Base-by-base conservation (phyloP, 73 alveolate genomes). In the Paramecium caudatum region DNA sequence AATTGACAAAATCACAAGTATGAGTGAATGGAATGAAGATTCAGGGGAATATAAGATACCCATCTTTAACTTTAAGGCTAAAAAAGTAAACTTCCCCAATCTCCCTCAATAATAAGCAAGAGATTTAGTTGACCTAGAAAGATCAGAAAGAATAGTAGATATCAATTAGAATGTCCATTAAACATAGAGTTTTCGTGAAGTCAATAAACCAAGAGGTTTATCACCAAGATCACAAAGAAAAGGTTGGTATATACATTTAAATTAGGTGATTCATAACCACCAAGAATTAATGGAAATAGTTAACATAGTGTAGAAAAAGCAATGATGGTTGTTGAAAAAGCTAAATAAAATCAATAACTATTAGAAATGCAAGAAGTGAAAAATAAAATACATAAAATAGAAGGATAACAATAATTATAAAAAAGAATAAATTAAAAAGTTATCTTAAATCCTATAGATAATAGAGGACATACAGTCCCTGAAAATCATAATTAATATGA, bases 1-100 rank as follows among this genome's bases (percentile, higher is more conserved):
- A 13, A 41, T 90, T 8, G 84, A 68, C 5, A 90, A 25, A 36
- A 74, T 91, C 5, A 91, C 70, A 34, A 34, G 39, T 41, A 17
- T 19, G 37, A 55, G 94, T 37, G 92, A 43, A 30, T 90, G 90
- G 90, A 46, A 91, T 90, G 94, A 90, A 6, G 91, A 82, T 16
- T 30, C 69, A n/a, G 69, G 69, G 17, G 90, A 47, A 23, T 91
- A 92, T 19, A 90, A 90, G 70, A 39, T 90, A 30, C 95, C 95
- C 21, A 80, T 92, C 0, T 91, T 91, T 50, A 61, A 37, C 16
- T 37, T 91, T 9, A 78, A 91, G 34, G 37, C 90, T 10, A 91
- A 91, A 46, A 90, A 91, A 23, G 61, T 48, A 3, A 46, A 45
- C 12, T 91, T 87, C 13, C 95, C 95, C 10, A 91, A 63, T 16